A percentile compares a stretch with the other conserved stretches of the same genome.
phyloP scores from a whole-genome alignment of 2,329 filamentous ascomycete species.

The Botrytis tulipae region DNA sequence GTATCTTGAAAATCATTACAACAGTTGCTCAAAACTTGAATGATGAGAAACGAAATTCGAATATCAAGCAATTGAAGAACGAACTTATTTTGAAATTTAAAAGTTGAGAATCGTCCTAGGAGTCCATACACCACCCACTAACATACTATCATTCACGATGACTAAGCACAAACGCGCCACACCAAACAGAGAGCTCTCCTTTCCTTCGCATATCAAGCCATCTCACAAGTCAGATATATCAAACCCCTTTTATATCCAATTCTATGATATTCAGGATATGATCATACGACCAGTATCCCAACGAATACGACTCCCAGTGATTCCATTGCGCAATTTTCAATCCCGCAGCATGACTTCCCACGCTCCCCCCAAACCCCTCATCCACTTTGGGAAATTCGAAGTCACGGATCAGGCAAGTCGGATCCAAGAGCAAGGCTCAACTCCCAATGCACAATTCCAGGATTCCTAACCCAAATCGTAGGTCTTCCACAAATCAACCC shows the following conservation, averaged over 20 bases:
- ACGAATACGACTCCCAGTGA: background rate
- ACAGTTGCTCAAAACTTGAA: accelerated
- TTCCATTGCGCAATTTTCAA: background rate
- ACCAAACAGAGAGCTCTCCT: background rate
- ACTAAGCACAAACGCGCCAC: background rate
- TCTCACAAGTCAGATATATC: background rate
- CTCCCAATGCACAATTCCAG: background rate
- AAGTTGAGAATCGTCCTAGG: background rate
- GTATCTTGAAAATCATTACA: background rate
- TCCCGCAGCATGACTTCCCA: constrained; percentile 1
- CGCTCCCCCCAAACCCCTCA: constrained; percentile 37
- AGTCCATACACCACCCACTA: background rate
- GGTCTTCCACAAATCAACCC: constrained; percentile 81
- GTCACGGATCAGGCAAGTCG: constrained; percentile 67
- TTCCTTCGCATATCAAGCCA: background rate
- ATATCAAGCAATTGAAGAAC: accelerated
- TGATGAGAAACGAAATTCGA: accelerated
- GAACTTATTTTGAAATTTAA: background rate
- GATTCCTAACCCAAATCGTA: constrained; percentile 40
- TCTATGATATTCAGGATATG: background rate
- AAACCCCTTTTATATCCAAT: background rate
- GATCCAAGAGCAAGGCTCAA: background rate
- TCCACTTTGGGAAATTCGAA: constrained; percentile 74
- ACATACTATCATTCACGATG: background rate
- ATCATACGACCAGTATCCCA: background rate